These are phyloP conservation scores for Alternaria triticina DNA, from an alignment of 2,329 filamentous ascomycete genomes.

Conservation along the genomic window DNA sequence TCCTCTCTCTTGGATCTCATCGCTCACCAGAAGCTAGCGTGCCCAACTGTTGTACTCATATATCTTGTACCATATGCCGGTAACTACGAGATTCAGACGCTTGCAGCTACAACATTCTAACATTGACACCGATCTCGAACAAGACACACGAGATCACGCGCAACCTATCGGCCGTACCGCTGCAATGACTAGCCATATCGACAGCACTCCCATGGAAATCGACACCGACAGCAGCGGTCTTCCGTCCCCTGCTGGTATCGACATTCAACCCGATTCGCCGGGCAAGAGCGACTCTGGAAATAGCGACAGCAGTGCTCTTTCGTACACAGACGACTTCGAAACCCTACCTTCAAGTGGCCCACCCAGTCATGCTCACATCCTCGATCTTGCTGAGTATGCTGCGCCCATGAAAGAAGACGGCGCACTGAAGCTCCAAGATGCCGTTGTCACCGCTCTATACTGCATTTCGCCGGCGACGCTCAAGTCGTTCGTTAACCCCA, in stretches of 20 bases:
- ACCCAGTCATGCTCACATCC: conserved; percentile 5
- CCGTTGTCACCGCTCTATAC: conserved; percentile 21
- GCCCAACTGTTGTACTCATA: not conserved
- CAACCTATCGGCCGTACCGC: not conserved
- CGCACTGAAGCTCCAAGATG: conserved; percentile 19
- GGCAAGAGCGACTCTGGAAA: not conserved
- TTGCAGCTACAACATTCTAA: not conserved
- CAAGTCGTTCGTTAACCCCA: conserved; percentile 15
- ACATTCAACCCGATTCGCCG: not conserved
- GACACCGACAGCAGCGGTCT: not conserved
- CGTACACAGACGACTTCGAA: conserved; percentile 11
- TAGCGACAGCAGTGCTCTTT: not conserved
- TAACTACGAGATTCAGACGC: not conserved
- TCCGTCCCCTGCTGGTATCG: accelerated
- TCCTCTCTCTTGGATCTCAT: not conserved
- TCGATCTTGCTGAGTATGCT: conserved; percentile 12
- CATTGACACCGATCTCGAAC: accelerated
- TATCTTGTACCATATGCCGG: not conserved
- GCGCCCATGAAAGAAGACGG: not conserved
- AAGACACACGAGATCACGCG: not conserved
- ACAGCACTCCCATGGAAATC: conserved; percentile 1
- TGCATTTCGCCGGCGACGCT: conserved; percentile 8
- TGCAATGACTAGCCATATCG: not conserved
- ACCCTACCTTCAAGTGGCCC: conserved; percentile 5
- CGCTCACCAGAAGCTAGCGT: not conserved